Evolutionary conservation across 441 rosid species (phyloP).

Genomic region (Adansonia rubrostipa): DNA sequence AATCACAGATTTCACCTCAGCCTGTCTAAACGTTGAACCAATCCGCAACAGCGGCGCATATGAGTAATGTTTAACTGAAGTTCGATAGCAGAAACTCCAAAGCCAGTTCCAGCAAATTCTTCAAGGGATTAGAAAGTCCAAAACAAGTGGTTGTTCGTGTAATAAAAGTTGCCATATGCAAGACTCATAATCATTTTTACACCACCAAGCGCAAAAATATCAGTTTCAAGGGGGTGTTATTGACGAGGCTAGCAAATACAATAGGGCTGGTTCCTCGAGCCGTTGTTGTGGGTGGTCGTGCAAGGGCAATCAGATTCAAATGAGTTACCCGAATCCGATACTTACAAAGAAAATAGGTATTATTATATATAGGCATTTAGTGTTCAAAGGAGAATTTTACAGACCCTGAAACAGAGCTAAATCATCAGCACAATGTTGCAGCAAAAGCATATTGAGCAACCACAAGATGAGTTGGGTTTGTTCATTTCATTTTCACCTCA

Average conservation of each 20-base stretch:
- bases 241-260: constrained; percentile 77
- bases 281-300: constrained; percentile 86
- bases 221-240: constrained; percentile 45
- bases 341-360: constrained; percentile 71
- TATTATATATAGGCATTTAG: constrained; percentile 83
- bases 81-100: constrained; percentile 29
- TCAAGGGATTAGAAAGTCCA: constrained; percentile 30
- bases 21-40: constrained; percentile 38
- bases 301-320: constrained; percentile 50
- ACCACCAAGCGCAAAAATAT: constrained; percentile 46
- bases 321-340: constrained; percentile 45
- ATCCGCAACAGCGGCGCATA: neutral
- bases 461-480: constrained; percentile 62
- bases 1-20: constrained; percentile 41
- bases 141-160: constrained; percentile 27
- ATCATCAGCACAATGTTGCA: constrained; percentile 79
- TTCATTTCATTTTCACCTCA: constrained; percentile 65
- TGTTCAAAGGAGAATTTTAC: constrained; percentile 71
- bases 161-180: constrained; percentile 32
- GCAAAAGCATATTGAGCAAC: constrained; percentile 29
- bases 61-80: constrained; percentile 31
- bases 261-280: constrained; percentile 63
- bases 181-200: constrained; percentile 69
- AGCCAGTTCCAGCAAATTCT: constrained; percentile 32
- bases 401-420: constrained; percentile 58